Evolutionary conservation across 2,329 filamentous ascomycete genomes (phyloP).

Genomic region (Colletotrichum trifolii): DNA sequence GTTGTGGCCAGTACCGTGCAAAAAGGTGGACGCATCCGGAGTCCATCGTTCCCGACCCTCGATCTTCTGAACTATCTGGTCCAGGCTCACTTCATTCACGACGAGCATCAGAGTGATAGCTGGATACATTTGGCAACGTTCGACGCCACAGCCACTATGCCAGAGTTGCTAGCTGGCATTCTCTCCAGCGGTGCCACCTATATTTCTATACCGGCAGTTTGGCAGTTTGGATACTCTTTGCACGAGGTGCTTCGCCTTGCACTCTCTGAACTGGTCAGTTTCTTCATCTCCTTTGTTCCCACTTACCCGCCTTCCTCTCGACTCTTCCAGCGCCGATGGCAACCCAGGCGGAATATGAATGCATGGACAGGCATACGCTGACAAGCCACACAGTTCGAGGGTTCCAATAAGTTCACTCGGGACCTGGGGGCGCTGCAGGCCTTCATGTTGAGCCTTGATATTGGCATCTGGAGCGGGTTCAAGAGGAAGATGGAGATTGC

Average conservation of each 20-base stretch:
- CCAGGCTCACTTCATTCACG: constrained; percentile 47
- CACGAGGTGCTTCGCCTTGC: constrained; percentile 51
- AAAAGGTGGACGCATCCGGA: constrained; percentile 41
- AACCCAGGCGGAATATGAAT: no score
- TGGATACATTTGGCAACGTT: constrained; percentile 50
- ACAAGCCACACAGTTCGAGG: constrained; percentile 43
- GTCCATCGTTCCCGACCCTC: constrained; percentile 52
- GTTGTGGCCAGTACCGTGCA: constrained; percentile 43
- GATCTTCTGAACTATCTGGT: constrained; percentile 52
- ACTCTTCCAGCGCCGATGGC: no score
- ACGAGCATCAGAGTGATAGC: constrained; percentile 31
- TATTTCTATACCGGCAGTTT: constrained; percentile 49
- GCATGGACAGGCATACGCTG: neutral
- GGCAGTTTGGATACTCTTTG: constrained; percentile 53
- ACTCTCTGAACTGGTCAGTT: constrained; percentile 39
- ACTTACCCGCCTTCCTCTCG: neutral
- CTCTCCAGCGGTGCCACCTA: constrained; percentile 50
- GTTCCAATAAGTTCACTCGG: constrained; percentile 45
- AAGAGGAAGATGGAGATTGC: constrained; percentile 48
- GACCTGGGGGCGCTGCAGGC: constrained; percentile 47
- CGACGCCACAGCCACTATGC: constrained; percentile 47
- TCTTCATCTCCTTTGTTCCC: neutral
- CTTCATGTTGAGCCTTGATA: constrained; percentile 48
- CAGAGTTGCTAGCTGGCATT: constrained; percentile 50
- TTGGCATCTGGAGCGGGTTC: constrained; percentile 50